Conservation (phyloP, 2,329 filamentous ascomycete species). For the Pseudogymnoascus sp. region DNA sequence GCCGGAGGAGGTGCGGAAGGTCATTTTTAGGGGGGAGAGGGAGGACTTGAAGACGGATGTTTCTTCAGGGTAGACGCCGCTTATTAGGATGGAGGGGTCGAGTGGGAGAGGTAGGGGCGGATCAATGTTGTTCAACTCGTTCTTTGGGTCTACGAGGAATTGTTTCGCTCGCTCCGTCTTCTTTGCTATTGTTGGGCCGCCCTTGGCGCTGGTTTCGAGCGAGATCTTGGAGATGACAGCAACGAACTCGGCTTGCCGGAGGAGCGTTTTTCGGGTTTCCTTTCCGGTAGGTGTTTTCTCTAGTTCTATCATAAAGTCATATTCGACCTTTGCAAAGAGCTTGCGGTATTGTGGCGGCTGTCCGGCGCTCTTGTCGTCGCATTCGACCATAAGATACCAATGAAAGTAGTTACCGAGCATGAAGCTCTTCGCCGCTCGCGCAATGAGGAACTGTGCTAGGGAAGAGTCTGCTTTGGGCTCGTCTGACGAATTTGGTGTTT, state of each 20-base stretch:
- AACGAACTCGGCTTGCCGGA: conserved; percentile 83
- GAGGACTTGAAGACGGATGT: conserved; percentile 94
- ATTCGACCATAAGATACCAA: conserved; percentile 98
- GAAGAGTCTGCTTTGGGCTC: conserved; percentile 68
- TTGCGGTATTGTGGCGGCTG: conserved; percentile 68
- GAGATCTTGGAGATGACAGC: conserved; percentile 82
- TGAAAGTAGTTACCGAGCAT: conserved; percentile 90
- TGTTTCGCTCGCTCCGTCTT: conserved; percentile 82
- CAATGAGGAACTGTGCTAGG: conserved; percentile 79
- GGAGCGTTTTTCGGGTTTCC: conserved; percentile 65
- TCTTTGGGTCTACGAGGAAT: conserved; percentile 78
- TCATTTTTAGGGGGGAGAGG: conserved; percentile 80
- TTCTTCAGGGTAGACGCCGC: conserved; percentile 73
- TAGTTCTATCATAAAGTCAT: conserved; percentile 88
- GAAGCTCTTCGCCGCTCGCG: conserved; percentile 79
- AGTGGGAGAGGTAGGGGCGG: conserved; percentile 81
- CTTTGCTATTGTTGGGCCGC: conserved; percentile 50
- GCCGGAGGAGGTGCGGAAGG: conserved; percentile 73
- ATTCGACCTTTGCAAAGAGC: conserved; percentile 87
- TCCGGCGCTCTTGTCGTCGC: conserved; percentile 64
- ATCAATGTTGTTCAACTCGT: conserved; percentile 75
- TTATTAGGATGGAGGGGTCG: conserved; percentile 73
- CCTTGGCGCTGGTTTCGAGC: conserved; percentile 69
- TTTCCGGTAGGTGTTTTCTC: conserved; percentile 61
- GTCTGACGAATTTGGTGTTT: conserved; percentile 51